Conservation (phyloP, 2,329 filamentous ascomycete genomes). For the Cytospora mali region DNA sequence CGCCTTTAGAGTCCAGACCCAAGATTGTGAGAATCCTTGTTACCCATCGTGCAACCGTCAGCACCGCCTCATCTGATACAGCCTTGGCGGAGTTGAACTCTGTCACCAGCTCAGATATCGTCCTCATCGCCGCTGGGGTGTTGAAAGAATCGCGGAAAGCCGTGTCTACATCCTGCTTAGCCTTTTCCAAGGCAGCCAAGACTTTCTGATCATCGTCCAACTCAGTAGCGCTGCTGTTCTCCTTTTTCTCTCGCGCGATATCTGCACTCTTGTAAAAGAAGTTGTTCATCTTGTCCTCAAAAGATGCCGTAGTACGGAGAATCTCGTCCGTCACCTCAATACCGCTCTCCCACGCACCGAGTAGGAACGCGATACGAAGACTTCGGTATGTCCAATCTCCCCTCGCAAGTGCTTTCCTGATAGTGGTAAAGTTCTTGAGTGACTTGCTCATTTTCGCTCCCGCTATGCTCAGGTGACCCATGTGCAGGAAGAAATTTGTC, state of each 20-base stretch:
- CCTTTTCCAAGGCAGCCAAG: constrained; percentile 50
- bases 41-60: constrained; percentile 58
- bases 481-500: constrained; percentile 94
- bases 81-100: constrained; percentile 55
- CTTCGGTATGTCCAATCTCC: constrained; percentile 67
- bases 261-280: constrained; percentile 42
- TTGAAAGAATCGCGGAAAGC: constrained; percentile 71
- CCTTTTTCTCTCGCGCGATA: constrained; percentile 20
- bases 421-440: constrained; percentile 94
- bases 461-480: constrained; percentile 87
- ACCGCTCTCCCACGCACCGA: constrained; percentile 69
- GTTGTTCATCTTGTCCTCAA: constrained; percentile 66
- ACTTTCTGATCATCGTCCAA: constrained; percentile 43
- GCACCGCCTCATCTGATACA: constrained; percentile 31
- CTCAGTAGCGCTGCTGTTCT: constrained; percentile 8
- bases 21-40: constrained; percentile 68
- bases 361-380: constrained; percentile 68
- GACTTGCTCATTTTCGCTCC: constrained; percentile 97
- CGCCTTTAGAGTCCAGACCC: constrained; percentile 55
- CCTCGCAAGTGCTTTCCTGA: constrained; percentile 74
- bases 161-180: constrained; percentile 60
- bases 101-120: constrained; percentile 65
- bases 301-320: constrained; percentile 58
- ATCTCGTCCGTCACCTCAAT: constrained; percentile 71
- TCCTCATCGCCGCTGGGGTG: constrained; percentile 63